Base-by-base conservation (phyloP, 805 yeast species). In the Cyberlindnera lachancei region DNA sequence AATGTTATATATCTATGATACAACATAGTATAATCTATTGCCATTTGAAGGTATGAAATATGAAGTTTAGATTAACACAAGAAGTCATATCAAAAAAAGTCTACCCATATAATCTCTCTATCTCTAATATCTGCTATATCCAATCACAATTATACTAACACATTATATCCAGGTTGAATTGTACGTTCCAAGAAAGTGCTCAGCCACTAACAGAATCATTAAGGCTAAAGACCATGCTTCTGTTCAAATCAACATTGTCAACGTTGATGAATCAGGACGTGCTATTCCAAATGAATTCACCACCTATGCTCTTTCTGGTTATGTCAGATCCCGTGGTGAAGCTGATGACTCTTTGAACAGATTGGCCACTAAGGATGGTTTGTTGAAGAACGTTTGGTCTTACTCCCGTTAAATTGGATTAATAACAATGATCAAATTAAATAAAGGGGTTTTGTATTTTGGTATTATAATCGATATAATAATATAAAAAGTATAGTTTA, bases 121-220 rank as follows among this genome's bases (percentile, higher is more conserved):
- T n/a, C n/a, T n/a, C n/a, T n/a, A n/a, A n/a, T n/a, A n/a, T n/a
- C n/a, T n/a, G n/a, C n/a, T n/a, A n/a, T n/a, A n/a, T n/a, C n/a
- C n/a, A n/a, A n/a, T n/a, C n/a, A n/a, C n/a, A n/a, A n/a, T n/a
- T n/a, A n/a, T 44, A 46, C 49, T 40, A 41, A 44, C 53, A 28
- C 12, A 8, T 14, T 29, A 19, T 19, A 7, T 19, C 24, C 37
- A 46, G 96, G 96, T 92, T 72, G 98, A 92, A 81, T 87, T 92
- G 73, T 92, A 92, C 94, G 94, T 90, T 72, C 98, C 98, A 78
- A 86, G 98, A 82, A 92, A 92, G 79, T 92, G 98, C 80, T 92
- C 98, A 73, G 98, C 98, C 65, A 87, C 98, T 73, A 88, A 87
- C 95, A 87, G 96, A 79, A 87, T 92, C 75, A 88, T 92, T 81